Percentiles rank a stretch among this genome's conserved stretches.
Conservation (phyloP, 345 rosid species). For the Gossypium longicalyx region DNA sequence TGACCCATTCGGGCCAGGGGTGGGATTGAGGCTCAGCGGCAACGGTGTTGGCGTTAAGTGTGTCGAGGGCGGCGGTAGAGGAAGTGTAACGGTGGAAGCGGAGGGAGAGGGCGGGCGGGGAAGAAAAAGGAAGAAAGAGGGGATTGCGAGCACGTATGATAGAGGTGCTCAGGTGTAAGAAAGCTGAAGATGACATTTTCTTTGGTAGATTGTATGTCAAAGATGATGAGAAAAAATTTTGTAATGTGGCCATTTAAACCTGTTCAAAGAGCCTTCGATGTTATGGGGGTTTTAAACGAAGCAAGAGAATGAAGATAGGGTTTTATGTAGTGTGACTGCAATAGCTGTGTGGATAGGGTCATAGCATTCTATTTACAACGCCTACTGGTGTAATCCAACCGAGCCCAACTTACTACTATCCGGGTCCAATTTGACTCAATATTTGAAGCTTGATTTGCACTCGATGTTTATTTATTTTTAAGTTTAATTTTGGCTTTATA, state of each 20-base stretch:
- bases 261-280: background rate
- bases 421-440: too few species aligned
- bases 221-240: background rate
- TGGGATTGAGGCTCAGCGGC: slow-evolving; percentile 34
- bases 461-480: too few species aligned
- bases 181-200: slow-evolving; percentile 47
- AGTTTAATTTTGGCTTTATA: too few species aligned
- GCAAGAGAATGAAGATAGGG: too few species aligned
- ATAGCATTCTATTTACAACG: too few species aligned
- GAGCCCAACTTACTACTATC: too few species aligned
- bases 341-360: too few species aligned
- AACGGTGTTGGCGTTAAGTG: slow-evolving; percentile 7
- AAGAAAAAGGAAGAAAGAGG: slow-evolving; percentile 22
- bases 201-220: background rate
- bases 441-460: too few species aligned
- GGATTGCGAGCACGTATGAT: slow-evolving; percentile 35
- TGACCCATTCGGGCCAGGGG: slow-evolving; percentile 54
- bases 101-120: slow-evolving; percentile 22
- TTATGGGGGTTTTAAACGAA: background rate
- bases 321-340: too few species aligned
- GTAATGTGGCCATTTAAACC: background rate
- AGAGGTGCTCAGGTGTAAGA: slow-evolving; percentile 35
- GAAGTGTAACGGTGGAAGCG: slow-evolving; percentile 28
- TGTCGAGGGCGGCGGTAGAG: slow-evolving; percentile 23
- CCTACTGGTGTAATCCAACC: too few species aligned